Conservation (phyloP, 495 filamentous ascomycete genomes). For the Aspergillus carlsbadensis region DNA sequence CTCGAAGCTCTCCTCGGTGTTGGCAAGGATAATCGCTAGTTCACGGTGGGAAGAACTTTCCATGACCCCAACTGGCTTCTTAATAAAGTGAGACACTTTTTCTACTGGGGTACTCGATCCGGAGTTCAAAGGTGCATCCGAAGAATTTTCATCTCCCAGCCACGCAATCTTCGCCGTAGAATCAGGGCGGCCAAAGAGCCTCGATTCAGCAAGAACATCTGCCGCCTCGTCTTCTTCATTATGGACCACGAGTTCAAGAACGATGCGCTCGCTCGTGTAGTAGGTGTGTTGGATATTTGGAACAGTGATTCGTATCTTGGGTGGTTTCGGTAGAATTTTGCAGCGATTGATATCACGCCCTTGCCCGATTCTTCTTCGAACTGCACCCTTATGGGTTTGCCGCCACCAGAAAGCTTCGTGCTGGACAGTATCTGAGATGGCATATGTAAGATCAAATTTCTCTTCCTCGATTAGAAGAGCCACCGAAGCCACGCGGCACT, state of each 20-base stretch:
- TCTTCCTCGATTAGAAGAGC: conserved; percentile 61
- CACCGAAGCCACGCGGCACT: conserved; percentile 63
- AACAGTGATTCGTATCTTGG: conserved; percentile 77
- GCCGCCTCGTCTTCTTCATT: conserved; percentile 86
- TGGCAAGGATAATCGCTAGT: conserved; percentile 32
- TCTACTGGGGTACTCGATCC: conserved; percentile 31
- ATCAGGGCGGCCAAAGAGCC: conserved; percentile 60
- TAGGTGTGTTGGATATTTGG: conserved; percentile 63
- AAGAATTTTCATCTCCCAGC: conserved; percentile 34
- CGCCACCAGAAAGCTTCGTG: conserved; percentile 56
- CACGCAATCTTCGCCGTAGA: conserved; percentile 50
- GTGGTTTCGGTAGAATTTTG: conserved; percentile 85
- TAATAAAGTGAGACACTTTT: conserved; percentile 34
- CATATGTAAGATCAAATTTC: conserved; percentile 66
- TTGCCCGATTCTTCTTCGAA: conserved; percentile 38
- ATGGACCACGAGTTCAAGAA: conserved; percentile 63
- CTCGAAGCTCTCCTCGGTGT: conserved; percentile 52
- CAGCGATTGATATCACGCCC: conserved; percentile 37
- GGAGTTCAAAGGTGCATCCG: conserved; percentile 18
- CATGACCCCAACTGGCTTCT: conserved; percentile 44
- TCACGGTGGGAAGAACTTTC: conserved; percentile 42
- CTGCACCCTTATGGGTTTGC: conserved; percentile 36
- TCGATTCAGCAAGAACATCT: conserved; percentile 64
- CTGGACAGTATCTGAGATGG: conserved; percentile 49
- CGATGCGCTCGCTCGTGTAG: conserved; percentile 77